Evolutionary conservation across 225 moss, liverwort and hornwort species (phyloP), one percentile per base, ranked within the genome.

Genomic region (Marchantia polymorpha): DNA sequence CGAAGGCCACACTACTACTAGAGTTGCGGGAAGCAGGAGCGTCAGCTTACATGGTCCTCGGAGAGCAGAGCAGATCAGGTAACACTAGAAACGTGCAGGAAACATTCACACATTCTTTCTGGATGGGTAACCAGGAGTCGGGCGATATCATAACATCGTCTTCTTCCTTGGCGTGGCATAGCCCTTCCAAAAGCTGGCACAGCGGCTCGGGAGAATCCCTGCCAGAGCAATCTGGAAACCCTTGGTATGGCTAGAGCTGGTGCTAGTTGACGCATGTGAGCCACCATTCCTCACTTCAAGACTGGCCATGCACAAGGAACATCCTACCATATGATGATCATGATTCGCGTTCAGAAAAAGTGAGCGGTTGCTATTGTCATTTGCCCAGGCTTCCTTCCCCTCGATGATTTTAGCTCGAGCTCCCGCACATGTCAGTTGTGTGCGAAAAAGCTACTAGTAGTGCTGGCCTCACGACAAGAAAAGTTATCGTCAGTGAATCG

Each of bases 301-400:
- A 71, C 22, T 27, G 65, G 50, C 71, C 71, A 71, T 50, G 50
- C 69, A 50, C 13, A 50, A 71, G 51, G n/a, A 71, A 51, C 71
- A 71, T 71, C 50, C 71, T n/a, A 49, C 10, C 12, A 50, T 49
- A 9, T 50, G 5, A 50, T 7, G 9, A 58, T 58, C 22, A 71
- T 23, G 50, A 71, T 50, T 17, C 47, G 48, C 47, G 12, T 15
- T 27, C 46, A 47, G 71, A 22, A 71, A 49, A 39, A 51, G 50
- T 20, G 71, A 49, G 26, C 23, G n/a, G 71, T 50, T 49, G 16
- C 23, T 51, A 50, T 49, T 10, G 68, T 69, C 31, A 69, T 8
- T 20, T 71, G 71, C 16, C 22, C 19, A 22, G 70, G 47, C 48
- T 49, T 70, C n/a, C n/a, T n/a, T 19, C n/a, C 22, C 49, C 22